These are phyloP conservation scores for Metschnikowia arizonensis DNA, from an alignment of 805 yeast species.

Conservation along the genomic window DNA sequence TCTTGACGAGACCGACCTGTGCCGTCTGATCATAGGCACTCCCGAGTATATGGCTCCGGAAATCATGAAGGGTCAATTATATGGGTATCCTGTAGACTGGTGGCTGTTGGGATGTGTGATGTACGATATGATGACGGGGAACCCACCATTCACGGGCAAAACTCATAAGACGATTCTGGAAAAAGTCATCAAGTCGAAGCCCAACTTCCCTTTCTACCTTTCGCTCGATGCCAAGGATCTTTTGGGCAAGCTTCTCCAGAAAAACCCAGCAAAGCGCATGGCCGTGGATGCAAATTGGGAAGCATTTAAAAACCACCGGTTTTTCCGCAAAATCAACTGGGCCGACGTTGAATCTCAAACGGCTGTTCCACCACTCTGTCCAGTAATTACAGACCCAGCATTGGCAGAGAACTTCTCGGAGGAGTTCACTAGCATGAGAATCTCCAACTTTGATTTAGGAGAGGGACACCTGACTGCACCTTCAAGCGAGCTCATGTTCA, in stretches of 20 bases:
- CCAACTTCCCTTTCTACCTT: conserved; percentile 39
- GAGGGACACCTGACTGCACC: conserved; percentile 10
- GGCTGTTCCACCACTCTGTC: conserved; percentile 38
- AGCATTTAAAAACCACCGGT: conserved; percentile 32
- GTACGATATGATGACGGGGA: conserved; percentile 41
- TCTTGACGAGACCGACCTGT: conserved; percentile 42
- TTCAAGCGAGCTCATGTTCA: conserved; percentile 21
- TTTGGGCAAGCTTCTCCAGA: conserved; percentile 34
- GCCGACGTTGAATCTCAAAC: conserved; percentile 25
- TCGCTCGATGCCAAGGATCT: conserved; percentile 42
- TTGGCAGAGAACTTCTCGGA: conserved; percentile 43
- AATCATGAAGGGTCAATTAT: conserved; percentile 43
- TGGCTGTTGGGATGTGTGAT: conserved; percentile 46
- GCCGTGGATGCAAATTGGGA: conserved; percentile 35
- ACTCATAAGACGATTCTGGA: conserved; percentile 38
- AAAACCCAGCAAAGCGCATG: conserved; percentile 34
- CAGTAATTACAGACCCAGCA: conserved; percentile 41
- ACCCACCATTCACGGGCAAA: conserved; percentile 44
- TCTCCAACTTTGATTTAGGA: conserved; percentile 18
- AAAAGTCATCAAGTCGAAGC: conserved; percentile 33
- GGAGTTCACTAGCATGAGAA: conserved; percentile 38
- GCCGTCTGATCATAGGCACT: conserved; percentile 52
- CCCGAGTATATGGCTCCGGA: conserved; percentile 85
- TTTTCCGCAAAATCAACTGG: conserved; percentile 40
- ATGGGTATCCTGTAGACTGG: conserved; percentile 49